Percentiles rank a stretch among this genome's conserved stretches.
These are phyloP conservation scores for Amoebophrya sp. DNA, from an alignment of 169 alveolate species.

Conservation along the genomic window DNA sequence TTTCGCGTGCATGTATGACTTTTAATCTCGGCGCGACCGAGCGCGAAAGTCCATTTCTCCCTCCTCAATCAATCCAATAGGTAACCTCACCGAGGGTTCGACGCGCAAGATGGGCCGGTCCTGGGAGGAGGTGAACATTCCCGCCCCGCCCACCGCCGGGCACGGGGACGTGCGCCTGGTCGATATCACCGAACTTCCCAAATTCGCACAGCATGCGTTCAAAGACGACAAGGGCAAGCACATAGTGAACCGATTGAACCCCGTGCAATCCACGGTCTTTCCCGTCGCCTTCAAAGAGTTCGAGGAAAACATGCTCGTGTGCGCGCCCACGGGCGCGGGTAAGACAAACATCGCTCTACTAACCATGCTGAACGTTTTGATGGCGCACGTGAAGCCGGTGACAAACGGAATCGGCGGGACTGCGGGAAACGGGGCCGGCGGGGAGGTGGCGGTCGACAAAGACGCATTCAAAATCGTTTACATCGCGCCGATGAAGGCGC, in stretches of 20 bases:
- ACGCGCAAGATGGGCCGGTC: background rate
- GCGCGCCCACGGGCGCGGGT: constrained; percentile 99
- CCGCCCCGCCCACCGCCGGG: constrained; percentile 41
- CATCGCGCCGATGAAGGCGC: constrained; percentile 99
- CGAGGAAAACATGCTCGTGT: constrained; percentile 89
- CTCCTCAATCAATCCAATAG: background rate
- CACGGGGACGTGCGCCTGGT: constrained; percentile 15
- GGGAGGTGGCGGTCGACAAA: constrained; percentile 49
- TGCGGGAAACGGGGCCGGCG: constrained; percentile 30
- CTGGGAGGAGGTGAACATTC: constrained; percentile 61
- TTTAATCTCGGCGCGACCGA: too few relatives aligned
- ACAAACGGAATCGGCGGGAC: constrained; percentile 36
- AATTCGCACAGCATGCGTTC: constrained; percentile 86
- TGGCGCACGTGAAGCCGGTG: constrained; percentile 36
- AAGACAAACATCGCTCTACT: constrained; percentile 99
- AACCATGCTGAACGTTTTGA: constrained; percentile 83
- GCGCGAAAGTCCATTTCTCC: background rate
- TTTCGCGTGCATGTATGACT: background rate
- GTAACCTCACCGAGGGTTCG: background rate
- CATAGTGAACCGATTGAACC: constrained; percentile 61
- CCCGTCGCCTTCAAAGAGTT: constrained; percentile 77
- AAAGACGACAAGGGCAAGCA: constrained; percentile 35
- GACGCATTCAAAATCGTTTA: constrained; percentile 88
- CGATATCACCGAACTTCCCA: constrained; percentile 65
- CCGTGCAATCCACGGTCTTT: constrained; percentile 85